phyloP scores from a whole-genome alignment of 305 asterid genomes.

The Rubia tinctorum region DNA sequence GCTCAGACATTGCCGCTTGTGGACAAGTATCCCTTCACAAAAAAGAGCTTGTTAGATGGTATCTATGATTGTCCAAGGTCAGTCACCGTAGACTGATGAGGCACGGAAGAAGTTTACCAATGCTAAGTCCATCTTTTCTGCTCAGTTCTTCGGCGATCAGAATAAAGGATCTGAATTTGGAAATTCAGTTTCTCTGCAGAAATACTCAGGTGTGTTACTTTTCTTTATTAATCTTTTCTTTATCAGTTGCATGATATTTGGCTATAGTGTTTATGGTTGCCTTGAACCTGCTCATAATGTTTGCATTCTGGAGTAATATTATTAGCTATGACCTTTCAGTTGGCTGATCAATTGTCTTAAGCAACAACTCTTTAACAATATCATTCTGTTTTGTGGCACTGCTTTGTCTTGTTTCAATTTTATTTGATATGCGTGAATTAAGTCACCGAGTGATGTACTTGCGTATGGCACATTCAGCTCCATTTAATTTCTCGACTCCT shows the following conservation, averaged over 20 bases:
- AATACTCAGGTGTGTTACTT: constrained; percentile 66
- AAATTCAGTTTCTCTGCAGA: constrained; percentile 68
- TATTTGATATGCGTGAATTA: not conserved
- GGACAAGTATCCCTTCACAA: too few species aligned
- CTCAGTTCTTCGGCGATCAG: constrained; percentile 82
- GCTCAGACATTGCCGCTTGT: too few species aligned
- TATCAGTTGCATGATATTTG: not conserved
- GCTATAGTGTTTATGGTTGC: not conserved
- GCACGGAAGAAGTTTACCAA: constrained; percentile 94
- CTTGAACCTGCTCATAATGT: not conserved
- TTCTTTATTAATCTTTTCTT: constrained; percentile 9
- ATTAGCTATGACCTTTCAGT: not conserved
- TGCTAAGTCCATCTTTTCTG: constrained; percentile 95
- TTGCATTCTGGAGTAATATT: not conserved
- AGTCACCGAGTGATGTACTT: not conserved
- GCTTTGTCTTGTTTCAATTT: not conserved
- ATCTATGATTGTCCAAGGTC: too few species aligned
- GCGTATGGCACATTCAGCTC: too few species aligned
- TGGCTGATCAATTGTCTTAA: not conserved
- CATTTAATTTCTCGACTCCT: not conserved
- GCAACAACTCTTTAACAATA: not conserved
- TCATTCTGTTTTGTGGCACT: not conserved
- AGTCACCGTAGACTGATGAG: constrained; percentile 54
- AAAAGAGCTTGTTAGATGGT: too few species aligned
- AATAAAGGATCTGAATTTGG: constrained; percentile 54